Conservation (phyloP, 305 asterid species). For the Striga hermonthica region DNA sequence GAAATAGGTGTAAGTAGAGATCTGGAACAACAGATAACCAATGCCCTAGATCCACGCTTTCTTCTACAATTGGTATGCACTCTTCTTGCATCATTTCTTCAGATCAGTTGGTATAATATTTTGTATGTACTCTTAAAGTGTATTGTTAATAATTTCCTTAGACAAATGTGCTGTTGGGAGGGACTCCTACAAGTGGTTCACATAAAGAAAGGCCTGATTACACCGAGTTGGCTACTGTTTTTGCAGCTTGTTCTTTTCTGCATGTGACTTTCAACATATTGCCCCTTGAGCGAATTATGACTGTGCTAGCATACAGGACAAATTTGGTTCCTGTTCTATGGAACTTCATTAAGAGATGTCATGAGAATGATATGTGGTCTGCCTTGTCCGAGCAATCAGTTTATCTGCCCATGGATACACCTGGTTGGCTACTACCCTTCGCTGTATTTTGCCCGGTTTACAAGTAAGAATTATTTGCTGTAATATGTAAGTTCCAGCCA, state of each 20-base stretch:
- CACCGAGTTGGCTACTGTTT: conserved; percentile 72
- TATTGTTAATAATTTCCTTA: conserved; percentile 31
- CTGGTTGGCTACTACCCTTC: conserved; percentile 88
- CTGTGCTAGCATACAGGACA: conserved; percentile 88
- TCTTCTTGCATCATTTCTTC: conserved; percentile 20
- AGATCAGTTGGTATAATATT: conserved; percentile 21
- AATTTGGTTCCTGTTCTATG: conserved; percentile 82
- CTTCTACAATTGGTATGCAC: conserved; percentile 75
- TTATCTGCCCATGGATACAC: conserved; percentile 63
- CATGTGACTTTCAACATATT: conserved; percentile 73
- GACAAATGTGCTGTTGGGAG: conserved; percentile 77
- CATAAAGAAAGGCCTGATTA: conserved; percentile 46
- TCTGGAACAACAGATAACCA: conserved; percentile 71
- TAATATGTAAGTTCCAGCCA: conserved; percentile 19
- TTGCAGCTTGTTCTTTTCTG: conserved; percentile 84
- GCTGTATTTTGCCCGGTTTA: conserved; percentile 95
- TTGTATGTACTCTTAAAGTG: conserved; percentile 23
- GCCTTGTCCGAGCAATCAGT: conserved; percentile 63
- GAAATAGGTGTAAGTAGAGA: conserved; percentile 55
- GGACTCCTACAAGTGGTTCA: conserved; percentile 41
- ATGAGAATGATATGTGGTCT: conserved; percentile 76
- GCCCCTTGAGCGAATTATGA: conserved; percentile 86
- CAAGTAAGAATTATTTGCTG: conserved; percentile 54
- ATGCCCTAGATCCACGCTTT: conserved; percentile 69
- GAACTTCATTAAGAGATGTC: conserved; percentile 85